Base-by-base conservation (phyloP, 1,284 basidiomycete species). In the Retiboletus flavoniger region DNA sequence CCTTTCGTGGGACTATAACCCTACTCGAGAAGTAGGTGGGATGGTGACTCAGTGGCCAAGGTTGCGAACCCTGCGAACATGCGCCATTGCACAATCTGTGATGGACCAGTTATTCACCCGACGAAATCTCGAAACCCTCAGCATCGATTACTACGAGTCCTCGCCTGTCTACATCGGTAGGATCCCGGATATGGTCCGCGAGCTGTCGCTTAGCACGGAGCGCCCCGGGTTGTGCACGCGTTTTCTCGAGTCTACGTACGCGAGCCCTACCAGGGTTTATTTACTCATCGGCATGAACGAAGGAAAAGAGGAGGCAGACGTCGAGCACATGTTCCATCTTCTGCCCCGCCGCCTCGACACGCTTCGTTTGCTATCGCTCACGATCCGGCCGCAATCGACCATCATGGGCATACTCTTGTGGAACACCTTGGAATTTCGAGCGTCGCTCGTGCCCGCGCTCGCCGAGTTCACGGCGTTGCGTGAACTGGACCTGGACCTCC, bases 1-100 rank as follows among this genome's bases (percentile, higher is more conserved):
- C 19, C 41, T 36, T 29, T 46, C 45, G 13, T 54, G 54, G 48
- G 41, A 44, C 13, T 28, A 56, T 9, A 34, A 46, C 36, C 47
- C 41, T 16, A 31, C 7, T 9, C 26, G 6, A 28, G 49, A 56
- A 45, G 21, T 63, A 24, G 55, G 60, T 14, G 19, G 17, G 19
- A 61, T 64, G 47, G 49, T 57, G n/a, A 34, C 31, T 4, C 60
- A 45, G 16, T 62, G 60, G 60, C 50, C 53, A 28, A 51, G 9
- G 34, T 34, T 61, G 28, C 38, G 29, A 7, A 31, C 7, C 14
- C 31, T 60, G 9, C 50, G 31, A 5, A 47, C 58, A 4, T 58
- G 51, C 10, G 45, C 32, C 17, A 13, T 63, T 4, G 1, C 35
- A 11, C 58, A 63, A 35, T 7, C 47, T 11, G 32, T 46, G 38